Evolutionary conservation across 495 filamentous ascomycete genomes (phyloP).

Genomic region (Platismatia glauca): DNA sequence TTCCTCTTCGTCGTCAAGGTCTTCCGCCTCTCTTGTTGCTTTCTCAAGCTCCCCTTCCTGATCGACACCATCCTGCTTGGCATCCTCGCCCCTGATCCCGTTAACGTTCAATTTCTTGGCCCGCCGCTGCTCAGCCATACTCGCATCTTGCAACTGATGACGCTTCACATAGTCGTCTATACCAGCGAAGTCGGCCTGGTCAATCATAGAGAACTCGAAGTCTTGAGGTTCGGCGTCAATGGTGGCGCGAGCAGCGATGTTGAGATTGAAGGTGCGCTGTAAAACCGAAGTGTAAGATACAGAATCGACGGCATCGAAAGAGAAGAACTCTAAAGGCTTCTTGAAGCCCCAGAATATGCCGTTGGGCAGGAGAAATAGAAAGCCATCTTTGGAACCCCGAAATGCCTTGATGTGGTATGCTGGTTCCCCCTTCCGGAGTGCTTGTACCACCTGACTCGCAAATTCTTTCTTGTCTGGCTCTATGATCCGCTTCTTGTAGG

Average conservation of each 20-base stretch:
- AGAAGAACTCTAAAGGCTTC: conserved; percentile 82
- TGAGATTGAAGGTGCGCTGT: conserved; percentile 89
- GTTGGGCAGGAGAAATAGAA: conserved; percentile 74
- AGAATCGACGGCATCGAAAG: conserved; percentile 66
- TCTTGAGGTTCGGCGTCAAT: conserved; percentile 48
- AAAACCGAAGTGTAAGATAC: conserved; percentile 85
- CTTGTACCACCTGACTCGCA: conserved; percentile 63
- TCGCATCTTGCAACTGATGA: conserved; percentile 79
- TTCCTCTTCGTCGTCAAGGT: conserved; percentile 25
- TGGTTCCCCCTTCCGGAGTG: conserved; percentile 81
- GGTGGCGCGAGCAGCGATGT: conserved; percentile 49
- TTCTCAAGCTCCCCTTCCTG: conserved; percentile 49
- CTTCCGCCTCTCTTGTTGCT: conserved; percentile 54
- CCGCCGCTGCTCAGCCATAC: conserved; percentile 77
- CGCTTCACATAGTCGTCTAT: conserved; percentile 79
- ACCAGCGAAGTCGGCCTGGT: conserved; percentile 72
- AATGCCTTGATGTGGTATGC: conserved; percentile 90
- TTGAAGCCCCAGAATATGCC: conserved; percentile 94
- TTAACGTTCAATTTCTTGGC: conserved; percentile 76
- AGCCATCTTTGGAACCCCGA: conserved; percentile 90
- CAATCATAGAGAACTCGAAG: conserved; percentile 77
- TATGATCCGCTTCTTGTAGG: conserved; percentile 50
- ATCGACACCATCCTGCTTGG: conserved; percentile 27
- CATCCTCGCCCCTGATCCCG: conserved; percentile 37
- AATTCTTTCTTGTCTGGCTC: conserved; percentile 67